phyloP scores from a whole-genome alignment of 208 protist species.

The Trypanosoma theileri region DNA sequence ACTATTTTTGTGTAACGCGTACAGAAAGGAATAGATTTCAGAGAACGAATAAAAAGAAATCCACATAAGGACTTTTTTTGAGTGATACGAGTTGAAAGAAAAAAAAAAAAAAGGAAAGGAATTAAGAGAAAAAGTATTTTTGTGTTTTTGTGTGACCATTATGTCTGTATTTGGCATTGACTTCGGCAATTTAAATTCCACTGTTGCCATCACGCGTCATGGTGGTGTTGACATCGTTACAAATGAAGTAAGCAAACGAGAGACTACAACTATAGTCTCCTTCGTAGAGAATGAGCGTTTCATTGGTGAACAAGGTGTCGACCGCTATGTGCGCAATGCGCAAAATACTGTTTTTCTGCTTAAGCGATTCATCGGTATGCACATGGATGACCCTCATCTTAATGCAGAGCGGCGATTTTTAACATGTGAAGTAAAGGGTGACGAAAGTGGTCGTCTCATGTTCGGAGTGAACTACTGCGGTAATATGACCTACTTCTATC shows the following conservation, averaged over 20 bases:
- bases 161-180: constrained; percentile 94
- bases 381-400: constrained; percentile 68
- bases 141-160: not conserved
- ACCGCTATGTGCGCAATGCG: constrained; percentile 82
- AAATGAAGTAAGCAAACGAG: constrained; percentile 89
- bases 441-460: constrained; percentile 70
- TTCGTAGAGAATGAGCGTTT: constrained; percentile 85
- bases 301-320: constrained; percentile 86
- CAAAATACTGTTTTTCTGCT: constrained; percentile 86
- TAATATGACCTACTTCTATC: constrained; percentile 75
- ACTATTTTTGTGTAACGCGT: too few species aligned
- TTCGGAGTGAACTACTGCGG: constrained; percentile 83
- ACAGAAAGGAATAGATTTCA: too few species aligned
- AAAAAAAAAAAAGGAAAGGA: constrained; percentile 23
- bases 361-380: constrained; percentile 89
- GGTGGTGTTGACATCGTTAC: constrained; percentile 90
- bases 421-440: constrained; percentile 64
- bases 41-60: too few species aligned
- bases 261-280: constrained; percentile 90
- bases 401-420: constrained; percentile 59
- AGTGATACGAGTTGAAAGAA: constrained; percentile 3
- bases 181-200: constrained; percentile 90
- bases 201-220: constrained; percentile 81
- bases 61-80: constrained; percentile 2
- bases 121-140: not conserved